Percentiles rank a stretch among this genome's conserved stretches.
These are phyloP conservation scores for Colletotrichum melonis DNA, from an alignment of 2,329 filamentous ascomycete genomes.

Conservation along the genomic window DNA sequence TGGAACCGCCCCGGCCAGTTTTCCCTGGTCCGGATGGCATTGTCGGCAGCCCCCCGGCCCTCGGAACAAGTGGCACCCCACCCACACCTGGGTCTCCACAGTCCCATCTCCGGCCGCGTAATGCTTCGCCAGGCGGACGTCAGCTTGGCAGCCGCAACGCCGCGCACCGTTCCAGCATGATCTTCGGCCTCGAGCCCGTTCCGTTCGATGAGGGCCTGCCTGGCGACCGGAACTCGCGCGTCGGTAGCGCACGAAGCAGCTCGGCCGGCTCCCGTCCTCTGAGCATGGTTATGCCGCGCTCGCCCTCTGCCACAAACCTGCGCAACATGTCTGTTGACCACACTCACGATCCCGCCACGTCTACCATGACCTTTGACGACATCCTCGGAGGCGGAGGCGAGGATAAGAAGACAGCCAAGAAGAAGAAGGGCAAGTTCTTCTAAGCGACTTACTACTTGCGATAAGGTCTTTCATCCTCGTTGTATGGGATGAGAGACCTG, in stretches of 20 bases:
- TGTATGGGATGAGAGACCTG: slow-evolving; percentile 1
- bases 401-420: slow-evolving; percentile 45
- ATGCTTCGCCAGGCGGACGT: slow-evolving; percentile 49
- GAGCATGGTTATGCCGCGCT: slow-evolving; percentile 40
- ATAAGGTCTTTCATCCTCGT: neutral
- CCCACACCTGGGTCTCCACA: slow-evolving; percentile 45
- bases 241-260: slow-evolving; percentile 43
- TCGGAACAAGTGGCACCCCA: slow-evolving; percentile 38
- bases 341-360: slow-evolving; percentile 37
- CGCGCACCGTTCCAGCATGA: slow-evolving; percentile 55
- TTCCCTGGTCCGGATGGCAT: slow-evolving; percentile 46
- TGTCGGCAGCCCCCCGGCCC: slow-evolving; percentile 37
- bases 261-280: slow-evolving; percentile 33
- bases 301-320: slow-evolving; percentile 50
- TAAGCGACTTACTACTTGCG: slow-evolving; percentile 34
- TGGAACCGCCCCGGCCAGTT: slow-evolving; percentile 51
- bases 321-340: slow-evolving; percentile 36
- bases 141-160: slow-evolving; percentile 41
- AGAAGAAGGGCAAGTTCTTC: slow-evolving; percentile 57
- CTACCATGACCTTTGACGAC: slow-evolving; percentile 60
- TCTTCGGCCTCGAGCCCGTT: slow-evolving; percentile 55
- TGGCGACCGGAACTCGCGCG: slow-evolving; percentile 35
- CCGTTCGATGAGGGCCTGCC: slow-evolving; percentile 33
- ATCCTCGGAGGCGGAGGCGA: slow-evolving; percentile 52
- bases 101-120: slow-evolving; percentile 50